Conservation (phyloP, 2,329 filamentous ascomycete species). For the Drechslerella dactyloides region DNA sequence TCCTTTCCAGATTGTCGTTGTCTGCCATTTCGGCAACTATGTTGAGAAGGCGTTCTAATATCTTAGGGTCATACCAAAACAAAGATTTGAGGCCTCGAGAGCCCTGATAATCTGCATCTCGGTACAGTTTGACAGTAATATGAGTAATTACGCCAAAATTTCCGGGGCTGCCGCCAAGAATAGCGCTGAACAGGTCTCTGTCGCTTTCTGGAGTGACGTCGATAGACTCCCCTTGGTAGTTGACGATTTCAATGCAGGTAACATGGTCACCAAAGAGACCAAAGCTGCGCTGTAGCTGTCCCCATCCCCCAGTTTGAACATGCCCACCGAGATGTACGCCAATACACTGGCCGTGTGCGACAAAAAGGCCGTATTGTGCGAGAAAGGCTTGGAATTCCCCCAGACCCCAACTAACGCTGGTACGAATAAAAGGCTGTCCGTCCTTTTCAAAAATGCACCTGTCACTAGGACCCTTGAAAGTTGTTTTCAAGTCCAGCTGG, state of each 20-base stretch:
- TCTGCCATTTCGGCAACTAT: constrained; percentile 61
- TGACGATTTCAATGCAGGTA: constrained; percentile 54
- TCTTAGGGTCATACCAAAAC: constrained; percentile 59
- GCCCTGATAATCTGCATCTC: constrained; percentile 58
- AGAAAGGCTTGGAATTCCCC: constrained; percentile 14
- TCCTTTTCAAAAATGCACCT: constrained; percentile 8
- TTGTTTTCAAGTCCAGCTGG: constrained; percentile 14
- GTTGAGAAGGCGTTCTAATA: constrained; percentile 58
- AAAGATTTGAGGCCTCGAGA: constrained; percentile 60
- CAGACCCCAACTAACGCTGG: constrained; percentile 13
- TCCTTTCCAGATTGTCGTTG: constrained; percentile 59
- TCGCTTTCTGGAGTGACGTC: constrained; percentile 54
- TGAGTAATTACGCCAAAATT: constrained; percentile 57
- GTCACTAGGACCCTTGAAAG: not conserved
- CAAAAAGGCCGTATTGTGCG: constrained; percentile 7
- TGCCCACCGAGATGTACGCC: constrained; percentile 59
- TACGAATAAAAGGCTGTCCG: constrained; percentile 2
- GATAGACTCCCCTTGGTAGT: constrained; percentile 54
- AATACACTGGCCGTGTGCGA: constrained; percentile 15
- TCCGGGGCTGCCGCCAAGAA: constrained; percentile 57
- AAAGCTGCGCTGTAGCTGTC: constrained; percentile 61
- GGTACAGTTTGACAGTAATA: constrained; percentile 58
- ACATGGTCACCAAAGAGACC: constrained; percentile 57
- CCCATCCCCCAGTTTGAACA: constrained; percentile 62
- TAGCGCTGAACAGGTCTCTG: constrained; percentile 56